Percentiles rank a stretch among this genome's conserved stretches.
phyloP scores from a whole-genome alignment of 2,329 filamentous ascomycete species.

The Dothiorella sarmentorum region DNA sequence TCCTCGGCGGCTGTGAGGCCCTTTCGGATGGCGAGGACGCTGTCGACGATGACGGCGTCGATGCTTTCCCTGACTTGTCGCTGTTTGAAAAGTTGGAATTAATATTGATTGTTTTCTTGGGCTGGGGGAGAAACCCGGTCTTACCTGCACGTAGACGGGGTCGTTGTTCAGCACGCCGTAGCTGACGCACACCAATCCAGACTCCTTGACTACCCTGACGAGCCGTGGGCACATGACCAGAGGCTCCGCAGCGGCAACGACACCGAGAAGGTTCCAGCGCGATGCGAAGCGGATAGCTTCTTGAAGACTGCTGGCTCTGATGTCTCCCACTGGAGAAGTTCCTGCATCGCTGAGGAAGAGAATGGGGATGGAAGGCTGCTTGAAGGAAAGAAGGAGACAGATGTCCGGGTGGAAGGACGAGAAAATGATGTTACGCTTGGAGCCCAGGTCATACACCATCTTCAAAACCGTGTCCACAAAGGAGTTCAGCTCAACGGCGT shows the following conservation, averaged over 20 bases:
- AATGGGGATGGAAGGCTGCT: conserved; percentile 94
- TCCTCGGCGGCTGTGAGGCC: conserved; percentile 59
- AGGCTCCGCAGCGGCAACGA: conserved; percentile 84
- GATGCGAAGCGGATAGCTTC: conserved; percentile 93
- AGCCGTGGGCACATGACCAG: conserved; percentile 85
- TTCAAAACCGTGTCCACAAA: conserved; percentile 91
- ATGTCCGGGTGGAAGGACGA: conserved; percentile 97
- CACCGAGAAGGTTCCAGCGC: conserved; percentile 89
- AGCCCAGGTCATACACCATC: conserved; percentile 83
- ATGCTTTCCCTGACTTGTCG: conserved; percentile 92
- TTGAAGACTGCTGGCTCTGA: conserved; percentile 85
- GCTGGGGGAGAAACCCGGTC: too few species aligned
- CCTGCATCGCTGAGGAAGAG: conserved; percentile 92
- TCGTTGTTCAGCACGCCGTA: conserved; percentile 94
- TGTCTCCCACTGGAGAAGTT: conserved; percentile 75
- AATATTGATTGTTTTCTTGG: conserved; percentile 2
- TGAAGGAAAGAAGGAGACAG: conserved; percentile 89
- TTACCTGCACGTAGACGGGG: conserved; percentile 76
- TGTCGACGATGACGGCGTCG: conserved; percentile 96
- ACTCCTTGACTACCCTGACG: conserved; percentile 91
- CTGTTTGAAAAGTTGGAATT: conserved; percentile 41
- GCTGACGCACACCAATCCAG: conserved; percentile 87
- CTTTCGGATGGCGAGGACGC: conserved; percentile 86
- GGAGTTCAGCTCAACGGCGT: conserved; percentile 90
- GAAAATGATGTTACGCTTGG: conserved; percentile 89